Conservation (phyloP, 1,284 basidiomycete species). For the Polyporus tsugae region DNA sequence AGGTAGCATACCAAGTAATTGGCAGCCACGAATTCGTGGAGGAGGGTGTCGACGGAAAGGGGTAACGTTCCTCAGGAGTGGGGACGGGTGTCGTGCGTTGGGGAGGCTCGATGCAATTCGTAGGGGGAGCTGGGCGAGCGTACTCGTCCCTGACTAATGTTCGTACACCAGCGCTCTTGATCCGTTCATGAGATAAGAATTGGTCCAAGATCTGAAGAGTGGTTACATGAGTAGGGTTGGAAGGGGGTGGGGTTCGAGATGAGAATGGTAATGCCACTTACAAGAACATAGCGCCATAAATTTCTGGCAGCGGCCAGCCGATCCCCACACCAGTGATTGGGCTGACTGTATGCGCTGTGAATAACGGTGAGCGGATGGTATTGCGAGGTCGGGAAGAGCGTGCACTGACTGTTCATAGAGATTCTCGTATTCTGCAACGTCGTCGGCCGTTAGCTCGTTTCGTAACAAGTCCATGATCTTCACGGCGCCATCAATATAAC, state of each 20-base stretch:
- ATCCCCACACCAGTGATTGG: not conserved
- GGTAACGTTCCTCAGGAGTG: too few species aligned
- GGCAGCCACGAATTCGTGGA: not conserved
- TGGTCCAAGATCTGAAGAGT: not conserved
- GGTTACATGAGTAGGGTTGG: not conserved
- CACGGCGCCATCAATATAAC: slow-evolving; percentile 23
- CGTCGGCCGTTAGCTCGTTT: slow-evolving; percentile 1
- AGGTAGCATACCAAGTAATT: not conserved
- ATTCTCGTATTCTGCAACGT: slow-evolving; percentile 11
- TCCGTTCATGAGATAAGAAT: not conserved
- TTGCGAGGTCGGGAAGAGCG: too few species aligned
- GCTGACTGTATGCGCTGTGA: not conserved
- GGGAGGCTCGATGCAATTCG: too few species aligned
- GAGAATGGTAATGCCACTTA: not conserved
- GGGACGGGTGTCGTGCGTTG: too few species aligned
- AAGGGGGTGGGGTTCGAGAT: too few species aligned
- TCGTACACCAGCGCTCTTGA: not conserved
- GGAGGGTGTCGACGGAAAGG: too few species aligned
- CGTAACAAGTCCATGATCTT: slow-evolving; percentile 23
- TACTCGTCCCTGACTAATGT: too few species aligned
- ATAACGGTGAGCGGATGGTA: not conserved
- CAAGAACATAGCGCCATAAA: not conserved
- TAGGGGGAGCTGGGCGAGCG: too few species aligned
- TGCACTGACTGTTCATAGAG: not conserved
- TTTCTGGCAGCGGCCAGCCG: not conserved